A percentile compares a stretch with the other conserved stretches of the same genome.
phyloP scores from a whole-genome alignment of 1,284 basidiomycete species.

The Trametes polyzona region DNA sequence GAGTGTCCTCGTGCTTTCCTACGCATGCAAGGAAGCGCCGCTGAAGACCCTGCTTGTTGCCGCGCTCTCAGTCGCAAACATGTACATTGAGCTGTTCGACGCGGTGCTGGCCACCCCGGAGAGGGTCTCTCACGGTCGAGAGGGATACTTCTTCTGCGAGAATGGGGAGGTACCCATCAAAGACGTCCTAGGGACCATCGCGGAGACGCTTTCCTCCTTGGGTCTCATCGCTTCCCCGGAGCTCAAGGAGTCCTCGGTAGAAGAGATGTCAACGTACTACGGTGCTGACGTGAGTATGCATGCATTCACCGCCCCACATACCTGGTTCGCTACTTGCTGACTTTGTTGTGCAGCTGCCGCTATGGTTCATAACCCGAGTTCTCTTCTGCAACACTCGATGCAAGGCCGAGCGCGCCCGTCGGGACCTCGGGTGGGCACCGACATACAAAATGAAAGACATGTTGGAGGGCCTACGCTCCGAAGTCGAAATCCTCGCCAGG shows the following conservation, averaged over 20 bases:
- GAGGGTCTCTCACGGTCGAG: constrained; percentile 39
- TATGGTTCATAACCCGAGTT: constrained; percentile 33
- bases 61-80: constrained; percentile 28
- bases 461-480: constrained; percentile 6
- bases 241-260: constrained; percentile 32
- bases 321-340: not conserved
- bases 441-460: constrained; percentile 29
- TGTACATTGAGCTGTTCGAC: constrained; percentile 23
- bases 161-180: constrained; percentile 43
- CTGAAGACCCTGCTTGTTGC: not conserved
- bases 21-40: not conserved
- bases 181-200: constrained; percentile 39
- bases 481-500: constrained; percentile 3
- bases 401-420: constrained; percentile 41
- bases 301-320: too few species aligned
- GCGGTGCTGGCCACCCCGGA: constrained; percentile 13
- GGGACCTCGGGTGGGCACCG: constrained; percentile 44
- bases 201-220: constrained; percentile 34
- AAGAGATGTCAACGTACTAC: constrained; percentile 33
- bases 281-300: constrained; percentile 8
- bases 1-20: constrained; percentile 5
- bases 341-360: not conserved
- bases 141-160: constrained; percentile 50
- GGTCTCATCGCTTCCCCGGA: constrained; percentile 29
- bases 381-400: constrained; percentile 47